Evolutionary conservation across 306 rosid genomes (phyloP).

Genomic region (Vachellia pachyceras): DNA sequence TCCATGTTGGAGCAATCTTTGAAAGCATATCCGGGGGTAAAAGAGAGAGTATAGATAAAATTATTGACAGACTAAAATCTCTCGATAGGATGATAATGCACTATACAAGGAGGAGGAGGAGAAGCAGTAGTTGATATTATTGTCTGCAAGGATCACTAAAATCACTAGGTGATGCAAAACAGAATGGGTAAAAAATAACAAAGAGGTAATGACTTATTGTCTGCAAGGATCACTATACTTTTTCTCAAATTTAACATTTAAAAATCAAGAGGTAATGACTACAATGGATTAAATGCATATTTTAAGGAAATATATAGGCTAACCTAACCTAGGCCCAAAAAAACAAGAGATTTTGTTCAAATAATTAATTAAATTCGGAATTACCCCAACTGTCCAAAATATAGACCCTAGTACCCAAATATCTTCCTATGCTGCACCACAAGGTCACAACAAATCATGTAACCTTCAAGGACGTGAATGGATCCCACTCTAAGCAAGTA

Average conservation of each 20-base stretch:
- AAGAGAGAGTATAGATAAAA: slow-evolving; percentile 16
- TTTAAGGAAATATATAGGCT: background rate
- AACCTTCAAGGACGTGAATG: slow-evolving; percentile 16
- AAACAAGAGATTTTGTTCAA: background rate
- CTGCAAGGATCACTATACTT: slow-evolving; percentile 19
- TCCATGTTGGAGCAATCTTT: slow-evolving; percentile 98
- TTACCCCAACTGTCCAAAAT: background rate
- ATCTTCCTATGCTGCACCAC: background rate
- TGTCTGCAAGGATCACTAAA: slow-evolving; percentile 14
- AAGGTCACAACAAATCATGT: slow-evolving; percentile 6
- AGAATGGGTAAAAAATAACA: background rate
- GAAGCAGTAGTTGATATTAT: slow-evolving; percentile 11
- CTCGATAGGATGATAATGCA: slow-evolving; percentile 12
- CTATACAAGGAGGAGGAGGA: slow-evolving; percentile 13
- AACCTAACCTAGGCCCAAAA: background rate
- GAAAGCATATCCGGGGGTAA: slow-evolving; percentile 68
- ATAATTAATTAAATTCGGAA: background rate
- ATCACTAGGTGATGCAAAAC: background rate
- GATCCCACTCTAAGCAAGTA: slow-evolving; percentile 8
- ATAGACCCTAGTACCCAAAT: background rate
- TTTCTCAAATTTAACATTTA: background rate
- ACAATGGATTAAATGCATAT: background rate
- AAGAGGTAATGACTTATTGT: background rate
- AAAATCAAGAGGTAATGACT: background rate
- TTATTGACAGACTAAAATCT: slow-evolving; percentile 1